A percentile compares a stretch with the other conserved stretches of the same genome.
Conservation (phyloP, 306 rosid species). For the Abrus precatorius region DNA sequence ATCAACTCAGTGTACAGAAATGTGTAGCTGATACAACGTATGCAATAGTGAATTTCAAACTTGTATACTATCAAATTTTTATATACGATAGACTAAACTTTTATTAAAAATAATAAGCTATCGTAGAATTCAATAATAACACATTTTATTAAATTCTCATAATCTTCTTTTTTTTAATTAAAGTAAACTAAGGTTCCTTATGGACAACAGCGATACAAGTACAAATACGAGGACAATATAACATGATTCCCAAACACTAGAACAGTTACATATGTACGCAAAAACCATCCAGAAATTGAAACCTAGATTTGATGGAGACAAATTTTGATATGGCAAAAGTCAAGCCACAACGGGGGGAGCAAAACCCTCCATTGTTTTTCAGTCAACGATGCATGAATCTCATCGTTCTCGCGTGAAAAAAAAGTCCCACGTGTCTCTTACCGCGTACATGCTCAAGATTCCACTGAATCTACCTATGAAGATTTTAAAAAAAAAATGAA, state of each 20-base stretch:
- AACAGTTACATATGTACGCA: not conserved
- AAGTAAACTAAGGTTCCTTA: too few relatives aligned
- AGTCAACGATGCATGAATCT: conserved; percentile 8
- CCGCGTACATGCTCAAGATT: not conserved
- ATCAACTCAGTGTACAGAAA: too few relatives aligned
- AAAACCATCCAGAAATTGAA: conserved; percentile 17
- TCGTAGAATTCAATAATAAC: too few relatives aligned
- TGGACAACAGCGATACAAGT: too few relatives aligned
- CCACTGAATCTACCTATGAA: not conserved
- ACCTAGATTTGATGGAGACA: not conserved
- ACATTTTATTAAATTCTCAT: too few relatives aligned
- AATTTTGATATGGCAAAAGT: not conserved
- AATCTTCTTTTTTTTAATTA: too few relatives aligned
- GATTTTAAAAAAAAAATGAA: not conserved
- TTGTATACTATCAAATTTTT: too few relatives aligned
- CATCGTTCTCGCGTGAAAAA: not conserved
- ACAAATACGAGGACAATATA: not conserved
- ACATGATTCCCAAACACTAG: not conserved
- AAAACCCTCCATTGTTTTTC: not conserved
- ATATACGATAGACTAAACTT: too few relatives aligned
- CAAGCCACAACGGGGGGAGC: not conserved
- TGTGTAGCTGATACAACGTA: too few relatives aligned
- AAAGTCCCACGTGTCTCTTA: not conserved
- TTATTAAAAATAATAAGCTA: too few relatives aligned
- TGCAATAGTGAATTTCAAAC: too few relatives aligned